Evolutionary conservation across 371 early-diverging fungal genomes (phyloP).

Genomic region (Mortierella sp.): DNA sequence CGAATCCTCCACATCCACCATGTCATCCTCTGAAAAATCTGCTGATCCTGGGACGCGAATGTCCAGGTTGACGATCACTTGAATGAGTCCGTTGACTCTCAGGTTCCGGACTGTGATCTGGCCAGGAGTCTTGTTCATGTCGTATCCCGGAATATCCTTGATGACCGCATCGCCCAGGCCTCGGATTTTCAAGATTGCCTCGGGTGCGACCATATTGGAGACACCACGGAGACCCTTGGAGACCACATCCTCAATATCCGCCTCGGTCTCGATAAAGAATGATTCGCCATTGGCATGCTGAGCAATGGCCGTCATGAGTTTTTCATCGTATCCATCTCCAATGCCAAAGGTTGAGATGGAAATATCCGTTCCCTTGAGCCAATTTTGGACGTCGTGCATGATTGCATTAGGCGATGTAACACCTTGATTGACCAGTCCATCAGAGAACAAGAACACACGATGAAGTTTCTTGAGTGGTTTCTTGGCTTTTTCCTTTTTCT

Average conservation of each 20-base stretch:
- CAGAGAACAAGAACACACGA: constrained; percentile 37
- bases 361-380: constrained; percentile 23
- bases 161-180: constrained; percentile 38
- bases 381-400: constrained; percentile 16
- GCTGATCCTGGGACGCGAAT: constrained; percentile 29
- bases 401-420: constrained; percentile 13
- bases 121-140: constrained; percentile 22
- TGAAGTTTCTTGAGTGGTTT: constrained; percentile 22
- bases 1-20: constrained; percentile 24
- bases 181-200: constrained; percentile 24
- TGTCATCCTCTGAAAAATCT: constrained; percentile 31
- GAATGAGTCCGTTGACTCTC: constrained; percentile 35
- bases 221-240: constrained; percentile 35
- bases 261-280: constrained; percentile 36
- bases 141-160: constrained; percentile 41
- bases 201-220: constrained; percentile 27
- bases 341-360: constrained; percentile 36
- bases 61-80: constrained; percentile 35
- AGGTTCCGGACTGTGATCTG: constrained; percentile 27
- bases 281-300: constrained; percentile 27
- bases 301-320: constrained; percentile 35
- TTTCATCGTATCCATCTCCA: constrained; percentile 41
- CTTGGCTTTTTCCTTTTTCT: constrained; percentile 4
- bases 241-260: constrained; percentile 36
- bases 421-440: constrained; percentile 31